Conservation (phyloP, 2,329 filamentous ascomycete species). For the Trichoderma koningiopsis region DNA sequence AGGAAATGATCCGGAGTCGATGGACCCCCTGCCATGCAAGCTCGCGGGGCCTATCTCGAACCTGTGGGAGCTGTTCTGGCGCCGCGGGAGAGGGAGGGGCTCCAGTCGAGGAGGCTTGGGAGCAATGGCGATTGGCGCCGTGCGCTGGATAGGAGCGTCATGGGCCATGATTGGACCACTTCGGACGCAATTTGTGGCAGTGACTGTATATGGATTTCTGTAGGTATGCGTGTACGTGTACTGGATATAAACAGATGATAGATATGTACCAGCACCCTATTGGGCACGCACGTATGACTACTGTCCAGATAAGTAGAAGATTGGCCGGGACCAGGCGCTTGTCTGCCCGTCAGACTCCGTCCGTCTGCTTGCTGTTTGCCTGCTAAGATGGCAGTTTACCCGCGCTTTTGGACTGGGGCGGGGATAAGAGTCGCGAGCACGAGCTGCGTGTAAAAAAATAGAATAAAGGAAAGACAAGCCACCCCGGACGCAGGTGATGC, state of each 20-base stretch:
- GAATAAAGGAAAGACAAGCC: background rate
- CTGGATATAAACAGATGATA: background rate
- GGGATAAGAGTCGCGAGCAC: conserved; percentile 13
- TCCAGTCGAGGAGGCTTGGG: conserved; percentile 56
- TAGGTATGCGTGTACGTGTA: background rate
- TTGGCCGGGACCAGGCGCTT: background rate
- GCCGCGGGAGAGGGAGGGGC: conserved; percentile 47
- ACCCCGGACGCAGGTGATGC: conserved; percentile 13
- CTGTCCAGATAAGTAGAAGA: conserved; percentile 6
- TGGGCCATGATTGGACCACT: conserved; percentile 48
- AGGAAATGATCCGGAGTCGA: conserved; percentile 49
- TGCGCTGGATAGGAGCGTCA: conserved; percentile 58
- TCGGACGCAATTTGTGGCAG: background rate
- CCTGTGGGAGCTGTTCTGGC: conserved; percentile 50
- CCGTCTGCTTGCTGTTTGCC: background rate
- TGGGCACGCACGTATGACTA: background rate
- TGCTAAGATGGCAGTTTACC: background rate
- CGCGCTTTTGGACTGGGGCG: background rate
- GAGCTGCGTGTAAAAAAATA: background rate
- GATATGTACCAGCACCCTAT: background rate
- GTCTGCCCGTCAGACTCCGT: background rate
- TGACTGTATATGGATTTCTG: background rate
- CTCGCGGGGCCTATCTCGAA: conserved; percentile 54
- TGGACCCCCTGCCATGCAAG: conserved; percentile 55
- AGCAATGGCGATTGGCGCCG: conserved; percentile 67